Conservation (phyloP, 345 rosid genomes). For the Aquilaria sinensis region DNA sequence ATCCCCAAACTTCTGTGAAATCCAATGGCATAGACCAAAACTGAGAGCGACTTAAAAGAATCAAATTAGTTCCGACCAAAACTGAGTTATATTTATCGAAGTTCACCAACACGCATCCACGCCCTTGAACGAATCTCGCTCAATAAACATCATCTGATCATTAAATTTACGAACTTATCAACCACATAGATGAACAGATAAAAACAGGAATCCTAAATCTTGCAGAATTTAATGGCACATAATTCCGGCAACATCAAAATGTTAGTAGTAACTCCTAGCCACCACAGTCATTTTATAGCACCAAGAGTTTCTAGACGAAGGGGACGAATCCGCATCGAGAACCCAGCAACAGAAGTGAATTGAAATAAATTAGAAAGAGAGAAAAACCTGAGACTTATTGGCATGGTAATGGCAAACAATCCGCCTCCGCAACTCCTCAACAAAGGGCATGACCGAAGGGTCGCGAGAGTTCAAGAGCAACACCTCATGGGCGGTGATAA, state of each 20-base stretch:
- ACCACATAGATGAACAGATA: too few relatives aligned
- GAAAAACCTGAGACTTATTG: constrained; percentile 53
- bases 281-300: not conserved
- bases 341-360: not conserved
- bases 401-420: constrained; percentile 54
- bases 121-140: too few relatives aligned
- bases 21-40: too few relatives aligned
- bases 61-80: too few relatives aligned
- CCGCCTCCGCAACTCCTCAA: constrained; percentile 65
- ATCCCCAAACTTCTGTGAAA: too few relatives aligned
- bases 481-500: constrained; percentile 86
- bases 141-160: too few relatives aligned
- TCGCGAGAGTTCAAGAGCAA: constrained; percentile 72
- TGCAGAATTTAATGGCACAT: too few relatives aligned
- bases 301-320: not conserved
- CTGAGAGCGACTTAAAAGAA: too few relatives aligned
- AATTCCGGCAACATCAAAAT: not conserved
- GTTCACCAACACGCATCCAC: too few relatives aligned
- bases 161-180: too few relatives aligned
- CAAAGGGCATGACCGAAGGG: constrained; percentile 74
- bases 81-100: too few relatives aligned
- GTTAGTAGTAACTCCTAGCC: not conserved
- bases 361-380: not conserved
- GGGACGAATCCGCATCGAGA: not conserved
- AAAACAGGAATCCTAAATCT: too few relatives aligned